Percentiles rank a stretch among this genome's conserved stretches.
These are phyloP conservation scores for Artemisia tridentata DNA, from an alignment of 129 eudicot genomes.

Conservation along the genomic window DNA sequence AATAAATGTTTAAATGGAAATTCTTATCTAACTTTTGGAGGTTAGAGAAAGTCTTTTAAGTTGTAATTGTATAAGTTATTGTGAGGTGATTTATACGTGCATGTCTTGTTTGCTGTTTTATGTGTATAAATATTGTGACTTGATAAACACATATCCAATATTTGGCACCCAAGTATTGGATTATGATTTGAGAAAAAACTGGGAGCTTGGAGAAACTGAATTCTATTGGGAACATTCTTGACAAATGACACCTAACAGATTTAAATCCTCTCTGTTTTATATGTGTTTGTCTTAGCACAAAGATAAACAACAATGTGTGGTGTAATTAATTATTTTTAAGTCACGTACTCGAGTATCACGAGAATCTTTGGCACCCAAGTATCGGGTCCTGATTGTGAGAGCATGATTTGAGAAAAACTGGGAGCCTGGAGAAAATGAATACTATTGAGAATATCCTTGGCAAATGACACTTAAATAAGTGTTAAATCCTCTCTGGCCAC, in stretches of 20 bases:
- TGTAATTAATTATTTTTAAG: not conserved
- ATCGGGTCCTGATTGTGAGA: slow-evolving; percentile 2
- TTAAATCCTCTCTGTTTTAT: not conserved
- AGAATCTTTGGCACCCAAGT: slow-evolving; percentile 10
- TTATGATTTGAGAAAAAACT: slow-evolving; percentile 4
- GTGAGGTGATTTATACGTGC: too few relatives aligned
- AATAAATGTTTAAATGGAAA: not conserved
- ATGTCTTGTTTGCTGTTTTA: too few relatives aligned
- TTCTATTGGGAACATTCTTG: not conserved
- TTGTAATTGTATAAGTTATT: not conserved
- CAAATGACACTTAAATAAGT: not conserved
- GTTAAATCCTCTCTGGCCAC: not conserved
- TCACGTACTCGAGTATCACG: slow-evolving; percentile 5
- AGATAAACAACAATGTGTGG: not conserved
- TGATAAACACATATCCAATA: not conserved
- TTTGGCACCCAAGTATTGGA: slow-evolving; percentile 10
- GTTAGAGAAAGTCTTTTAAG: slow-evolving; percentile 4
- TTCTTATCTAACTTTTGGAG: not conserved
- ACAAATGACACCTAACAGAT: not conserved
- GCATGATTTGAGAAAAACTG: not conserved
- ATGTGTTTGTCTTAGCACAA: not conserved
- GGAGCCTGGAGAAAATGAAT: not conserved
- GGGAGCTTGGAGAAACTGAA: not conserved
- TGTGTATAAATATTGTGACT: not conserved
- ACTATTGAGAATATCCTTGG: not conserved